Percentiles rank a stretch among this genome's conserved stretches.
These are phyloP conservation scores for Umbelopsis sp. DNA, from an alignment of 192 early-diverging fungal genomes.

Conservation along the genomic window DNA sequence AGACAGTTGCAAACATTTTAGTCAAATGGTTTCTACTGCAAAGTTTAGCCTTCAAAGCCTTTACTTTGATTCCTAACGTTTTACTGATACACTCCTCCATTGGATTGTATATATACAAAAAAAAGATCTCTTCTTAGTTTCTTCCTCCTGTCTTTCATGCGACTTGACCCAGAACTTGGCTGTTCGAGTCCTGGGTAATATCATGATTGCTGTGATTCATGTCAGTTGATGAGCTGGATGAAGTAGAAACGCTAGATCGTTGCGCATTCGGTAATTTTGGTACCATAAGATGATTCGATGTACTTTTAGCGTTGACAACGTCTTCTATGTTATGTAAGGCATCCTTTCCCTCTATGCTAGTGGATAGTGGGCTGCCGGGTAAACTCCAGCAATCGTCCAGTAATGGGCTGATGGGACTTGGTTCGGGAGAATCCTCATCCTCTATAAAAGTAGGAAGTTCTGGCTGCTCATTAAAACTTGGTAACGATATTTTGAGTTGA, in stretches of 20 bases:
- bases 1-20: too few species aligned
- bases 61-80: too few species aligned
- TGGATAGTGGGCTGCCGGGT: neutral
- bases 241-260: neutral
- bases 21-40: too few species aligned
- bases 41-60: too few species aligned
- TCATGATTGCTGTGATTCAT: neutral
- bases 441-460: constrained; percentile 22
- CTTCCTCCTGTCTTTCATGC: too few species aligned
- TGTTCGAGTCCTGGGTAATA: neutral
- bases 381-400: neutral
- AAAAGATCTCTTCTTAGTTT: too few species aligned
- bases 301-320: neutral
- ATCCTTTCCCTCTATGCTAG: neutral
- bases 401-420: constrained; percentile 15
- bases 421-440: constrained; percentile 18
- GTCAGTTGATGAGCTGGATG: neutral
- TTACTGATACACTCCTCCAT: too few species aligned
- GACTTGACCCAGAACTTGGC: neutral
- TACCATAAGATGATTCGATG: constrained; percentile 21
- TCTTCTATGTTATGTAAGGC: neutral
- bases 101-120: neutral
- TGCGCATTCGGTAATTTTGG: neutral
- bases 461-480: neutral
- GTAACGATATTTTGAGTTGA: constrained; percentile 16